Conservation (phyloP, 352 stramenopile genomes). For the Globisporangium irregulare region DNA sequence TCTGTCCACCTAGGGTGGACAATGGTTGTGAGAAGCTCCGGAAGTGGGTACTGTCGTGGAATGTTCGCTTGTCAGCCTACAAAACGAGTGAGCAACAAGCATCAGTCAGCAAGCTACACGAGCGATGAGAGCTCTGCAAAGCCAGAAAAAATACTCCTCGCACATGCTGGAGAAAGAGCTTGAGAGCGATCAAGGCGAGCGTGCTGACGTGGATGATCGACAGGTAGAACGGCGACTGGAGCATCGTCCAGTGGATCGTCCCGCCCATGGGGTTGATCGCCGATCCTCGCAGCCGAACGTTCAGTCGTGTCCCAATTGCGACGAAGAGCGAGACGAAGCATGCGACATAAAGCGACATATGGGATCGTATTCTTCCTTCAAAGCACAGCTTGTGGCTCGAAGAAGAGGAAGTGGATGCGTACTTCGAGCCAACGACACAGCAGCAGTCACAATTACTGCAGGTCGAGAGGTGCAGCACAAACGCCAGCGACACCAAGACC, state of each 20-base stretch:
- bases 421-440: conserved; percentile 37
- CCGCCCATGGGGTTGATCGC: conserved; percentile 76
- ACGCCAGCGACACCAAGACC: conserved; percentile 32
- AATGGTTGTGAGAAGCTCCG: background rate
- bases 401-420: background rate
- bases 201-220: conserved; percentile 58
- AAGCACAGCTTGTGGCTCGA: conserved; percentile 53
- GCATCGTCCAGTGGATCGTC: conserved; percentile 71
- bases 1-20: background rate
- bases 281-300: conserved; percentile 62
- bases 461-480: conserved; percentile 44
- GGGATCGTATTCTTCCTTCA: conserved; percentile 40
- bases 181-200: conserved; percentile 60
- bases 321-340: conserved; percentile 50
- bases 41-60: background rate
- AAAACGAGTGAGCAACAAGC: background rate
- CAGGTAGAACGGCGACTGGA: conserved; percentile 65
- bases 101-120: background rate
- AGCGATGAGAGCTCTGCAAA: background rate
- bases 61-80: conserved; percentile 29
- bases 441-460: conserved; percentile 66
- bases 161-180: conserved; percentile 79
- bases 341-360: conserved; percentile 45
- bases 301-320: conserved; percentile 62
- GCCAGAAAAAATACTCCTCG: background rate